Base-by-base conservation (phyloP, 1,284 basidiomycete genomes). In the Exobasidium rhododendri region DNA sequence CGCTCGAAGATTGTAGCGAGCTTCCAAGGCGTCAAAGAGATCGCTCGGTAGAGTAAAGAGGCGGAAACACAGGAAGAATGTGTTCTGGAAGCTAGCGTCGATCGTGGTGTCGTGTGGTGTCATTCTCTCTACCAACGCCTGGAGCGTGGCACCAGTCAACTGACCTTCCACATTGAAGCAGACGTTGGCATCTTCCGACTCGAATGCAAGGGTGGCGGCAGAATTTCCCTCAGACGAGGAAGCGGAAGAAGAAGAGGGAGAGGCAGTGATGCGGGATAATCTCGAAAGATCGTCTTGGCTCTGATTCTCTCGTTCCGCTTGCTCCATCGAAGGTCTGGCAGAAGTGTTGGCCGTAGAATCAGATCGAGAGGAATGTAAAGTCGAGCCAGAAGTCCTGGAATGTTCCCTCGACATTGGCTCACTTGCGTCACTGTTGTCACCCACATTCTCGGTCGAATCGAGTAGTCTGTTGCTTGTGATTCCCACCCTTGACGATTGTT, bases 11-110 rank as follows among this genome's bases (percentile, higher is more conserved):
- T 93, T 89, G 81, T 91, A 98, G 14, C 94, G 88, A 40, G 84
- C 81, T 61, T 93, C 87, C 59, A 97, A 82, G 0, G 87, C 84
- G 10, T 89, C 85, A 1, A 90, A 85, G 30, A 98, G 85, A 62
- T 90, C 88, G 5, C 81, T 62, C 0, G 94, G 90, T 0, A 88
- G 86, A 0, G 89, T 87, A 81, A 97, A 97, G 66, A 97, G 82
- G n/a, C 94, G 86, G 84, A 98, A 98, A 0, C 93, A 96, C 75
- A 94, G 83, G 84, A 94, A 94, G 83, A 98, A 97, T 17, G 94
- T 89, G 1, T 88, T 86, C 26, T 88, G 85, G 77, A 97, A 93
- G 0, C 86, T 86, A 17, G 88, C 84, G 71, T 97, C 93, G 62
- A 82, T 81, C 54, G 91, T 86, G 53, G 88, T 88, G 74, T 93